phyloP scores from a whole-genome alignment of 192 early-diverging fungal species.

The Funneliformis geosporum region DNA sequence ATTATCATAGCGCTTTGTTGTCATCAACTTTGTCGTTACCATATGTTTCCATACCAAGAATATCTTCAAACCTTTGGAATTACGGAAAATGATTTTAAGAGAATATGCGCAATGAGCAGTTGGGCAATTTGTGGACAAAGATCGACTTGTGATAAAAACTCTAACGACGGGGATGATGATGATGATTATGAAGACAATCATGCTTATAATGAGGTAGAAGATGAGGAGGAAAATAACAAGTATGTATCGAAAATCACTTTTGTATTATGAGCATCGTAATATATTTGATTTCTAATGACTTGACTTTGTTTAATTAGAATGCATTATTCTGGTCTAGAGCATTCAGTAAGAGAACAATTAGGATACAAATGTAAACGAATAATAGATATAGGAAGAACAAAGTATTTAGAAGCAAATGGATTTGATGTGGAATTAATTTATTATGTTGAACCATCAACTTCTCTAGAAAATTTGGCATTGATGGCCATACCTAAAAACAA shows the following conservation, averaged over 20 bases:
- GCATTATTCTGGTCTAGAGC: slow-evolving; percentile 73
- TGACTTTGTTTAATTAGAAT: slow-evolving; percentile 34
- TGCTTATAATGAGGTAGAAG: slow-evolving; percentile 42
- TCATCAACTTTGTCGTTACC: slow-evolving; percentile 77
- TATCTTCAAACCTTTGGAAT: slow-evolving; percentile 61
- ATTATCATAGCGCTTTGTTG: slow-evolving; percentile 90
- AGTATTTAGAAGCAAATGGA: slow-evolving; percentile 56
- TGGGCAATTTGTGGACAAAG: slow-evolving; percentile 72
- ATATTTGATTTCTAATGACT: slow-evolving; percentile 11
- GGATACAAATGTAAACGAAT: slow-evolving; percentile 77
- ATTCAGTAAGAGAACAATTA: slow-evolving; percentile 59
- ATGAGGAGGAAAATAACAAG: slow-evolving; percentile 42
- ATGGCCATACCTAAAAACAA: slow-evolving; percentile 49
- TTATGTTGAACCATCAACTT: slow-evolving; percentile 63
- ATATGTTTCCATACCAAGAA: slow-evolving; percentile 66
- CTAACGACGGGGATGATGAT: slow-evolving; percentile 36
- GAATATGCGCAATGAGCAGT: slow-evolving; percentile 69
- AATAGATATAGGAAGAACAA: slow-evolving; percentile 71
- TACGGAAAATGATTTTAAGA: slow-evolving; percentile 58
- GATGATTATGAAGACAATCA: slow-evolving; percentile 40
- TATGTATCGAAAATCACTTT: slow-evolving; percentile 22
- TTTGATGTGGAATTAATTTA: slow-evolving; percentile 73
- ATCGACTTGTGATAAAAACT: slow-evolving; percentile 36
- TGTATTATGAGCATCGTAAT: background rate
- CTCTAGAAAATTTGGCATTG: slow-evolving; percentile 76